These are phyloP conservation scores for Curvularia spicifera DNA, from an alignment of 2,329 filamentous ascomycete genomes.

Conservation along the genomic window DNA sequence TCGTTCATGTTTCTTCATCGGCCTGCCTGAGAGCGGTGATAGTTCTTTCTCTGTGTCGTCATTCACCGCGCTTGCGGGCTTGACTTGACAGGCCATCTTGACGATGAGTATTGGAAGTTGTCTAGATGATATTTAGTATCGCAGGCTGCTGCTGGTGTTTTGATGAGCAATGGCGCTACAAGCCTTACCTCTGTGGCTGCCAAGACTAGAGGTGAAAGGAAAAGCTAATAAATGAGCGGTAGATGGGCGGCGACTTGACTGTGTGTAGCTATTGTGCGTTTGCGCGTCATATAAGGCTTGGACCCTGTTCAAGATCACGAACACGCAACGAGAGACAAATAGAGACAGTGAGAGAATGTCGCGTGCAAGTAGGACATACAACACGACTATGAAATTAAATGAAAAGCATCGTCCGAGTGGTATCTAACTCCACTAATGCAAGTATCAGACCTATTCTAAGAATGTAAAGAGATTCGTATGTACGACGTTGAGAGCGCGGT, in stretches of 20 bases:
- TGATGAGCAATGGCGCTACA: not conserved
- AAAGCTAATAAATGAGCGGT: not conserved
- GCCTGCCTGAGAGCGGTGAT: constrained; percentile 1
- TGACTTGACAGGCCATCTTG: not conserved
- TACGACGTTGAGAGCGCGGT: constrained; percentile 91
- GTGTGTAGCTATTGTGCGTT: not conserved
- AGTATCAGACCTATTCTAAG: constrained; percentile 66
- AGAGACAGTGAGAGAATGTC: not conserved
- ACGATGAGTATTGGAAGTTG: not conserved
- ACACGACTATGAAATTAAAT: constrained; percentile 3
- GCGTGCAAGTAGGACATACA: not conserved
- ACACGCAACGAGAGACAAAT: constrained; percentile 14
- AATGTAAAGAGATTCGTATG: constrained; percentile 98
- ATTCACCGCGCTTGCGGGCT: not conserved
- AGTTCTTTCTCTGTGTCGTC: not conserved
- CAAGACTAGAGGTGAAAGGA: not conserved
- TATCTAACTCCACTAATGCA: constrained; percentile 39
- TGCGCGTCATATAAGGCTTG: constrained; percentile 1
- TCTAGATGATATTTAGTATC: too few relatives aligned
- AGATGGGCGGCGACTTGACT: not conserved
- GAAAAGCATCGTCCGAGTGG: constrained; percentile 24
- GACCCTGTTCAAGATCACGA: constrained; percentile 5
- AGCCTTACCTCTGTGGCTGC: not conserved
- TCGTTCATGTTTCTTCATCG: constrained; percentile 22
- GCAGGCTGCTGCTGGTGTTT: not conserved